phyloP scores from a whole-genome alignment of 768 basidiomycete species.

The Trametes villosa region DNA sequence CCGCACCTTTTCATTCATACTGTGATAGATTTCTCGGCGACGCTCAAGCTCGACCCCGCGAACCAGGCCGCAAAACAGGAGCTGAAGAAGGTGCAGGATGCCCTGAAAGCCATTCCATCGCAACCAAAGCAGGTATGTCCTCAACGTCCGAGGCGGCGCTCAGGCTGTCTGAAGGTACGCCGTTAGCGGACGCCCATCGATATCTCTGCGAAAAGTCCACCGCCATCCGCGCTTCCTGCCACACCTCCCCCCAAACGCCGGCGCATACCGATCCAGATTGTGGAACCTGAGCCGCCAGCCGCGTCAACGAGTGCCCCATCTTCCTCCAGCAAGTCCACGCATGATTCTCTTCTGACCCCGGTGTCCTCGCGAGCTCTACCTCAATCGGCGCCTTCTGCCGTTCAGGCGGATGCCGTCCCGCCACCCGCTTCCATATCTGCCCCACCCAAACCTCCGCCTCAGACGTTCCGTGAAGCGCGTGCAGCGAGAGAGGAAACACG shows the following conservation, averaged over 20 bases:
- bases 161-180: neutral
- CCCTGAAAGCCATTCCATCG: constrained; percentile 39
- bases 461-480: constrained; percentile 63
- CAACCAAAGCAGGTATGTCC: constrained; percentile 37
- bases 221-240: neutral
- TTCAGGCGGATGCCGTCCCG: neutral
- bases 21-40: constrained; percentile 44
- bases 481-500: constrained; percentile 53
- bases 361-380: constrained; percentile 43
- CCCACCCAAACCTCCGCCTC: constrained; percentile 25
- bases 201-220: constrained; percentile 18
- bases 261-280: constrained; percentile 65
- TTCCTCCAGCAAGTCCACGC: constrained; percentile 10
- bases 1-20: neutral
- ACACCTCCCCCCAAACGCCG: constrained; percentile 47
- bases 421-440: constrained; percentile 10
- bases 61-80: constrained; percentile 70
- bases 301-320: constrained; percentile 13
- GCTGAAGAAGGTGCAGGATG: constrained; percentile 51
- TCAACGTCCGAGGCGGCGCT: neutral
- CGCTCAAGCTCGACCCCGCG: constrained; percentile 62
- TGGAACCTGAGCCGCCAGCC: constrained; percentile 42
- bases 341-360: constrained; percentile 40
- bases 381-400: neutral
- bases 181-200: constrained; percentile 26